These are phyloP conservation scores for Populus hybrid DNA, from an alignment of 441 rosid species.

Conservation along the genomic window DNA sequence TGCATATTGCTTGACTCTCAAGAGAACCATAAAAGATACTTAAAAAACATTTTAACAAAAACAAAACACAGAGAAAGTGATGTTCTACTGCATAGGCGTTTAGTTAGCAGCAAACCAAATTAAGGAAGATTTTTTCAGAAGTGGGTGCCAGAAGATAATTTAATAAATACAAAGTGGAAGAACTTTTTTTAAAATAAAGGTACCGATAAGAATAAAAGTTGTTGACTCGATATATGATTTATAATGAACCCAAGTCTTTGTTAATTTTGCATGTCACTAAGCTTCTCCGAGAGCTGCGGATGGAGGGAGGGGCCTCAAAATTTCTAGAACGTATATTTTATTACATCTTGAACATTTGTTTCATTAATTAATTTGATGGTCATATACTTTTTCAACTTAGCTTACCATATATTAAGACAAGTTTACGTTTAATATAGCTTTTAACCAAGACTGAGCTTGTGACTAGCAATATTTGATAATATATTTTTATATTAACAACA, in stretches of 20 bases:
- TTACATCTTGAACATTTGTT: neutral
- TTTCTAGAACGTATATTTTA: too few species aligned
- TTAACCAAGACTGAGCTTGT: too few species aligned
- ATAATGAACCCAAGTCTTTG: neutral
- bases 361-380: neutral
- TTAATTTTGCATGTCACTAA: neutral
- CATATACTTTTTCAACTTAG: neutral
- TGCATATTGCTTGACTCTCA: neutral
- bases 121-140: neutral
- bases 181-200: neutral
- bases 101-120: neutral
- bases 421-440: neutral
- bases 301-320: neutral
- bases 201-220: neutral
- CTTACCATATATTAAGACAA: neutral
- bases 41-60: too few species aligned
- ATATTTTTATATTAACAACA: too few species aligned
- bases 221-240: neutral
- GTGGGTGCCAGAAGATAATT: neutral
- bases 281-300: neutral
- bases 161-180: neutral
- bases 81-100: neutral
- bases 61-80: neutral
- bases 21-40: neutral
- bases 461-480: too few species aligned